Base-by-base conservation (phyloP, 31 red algal genomes). In the Pterothamnion heteromorphum region DNA sequence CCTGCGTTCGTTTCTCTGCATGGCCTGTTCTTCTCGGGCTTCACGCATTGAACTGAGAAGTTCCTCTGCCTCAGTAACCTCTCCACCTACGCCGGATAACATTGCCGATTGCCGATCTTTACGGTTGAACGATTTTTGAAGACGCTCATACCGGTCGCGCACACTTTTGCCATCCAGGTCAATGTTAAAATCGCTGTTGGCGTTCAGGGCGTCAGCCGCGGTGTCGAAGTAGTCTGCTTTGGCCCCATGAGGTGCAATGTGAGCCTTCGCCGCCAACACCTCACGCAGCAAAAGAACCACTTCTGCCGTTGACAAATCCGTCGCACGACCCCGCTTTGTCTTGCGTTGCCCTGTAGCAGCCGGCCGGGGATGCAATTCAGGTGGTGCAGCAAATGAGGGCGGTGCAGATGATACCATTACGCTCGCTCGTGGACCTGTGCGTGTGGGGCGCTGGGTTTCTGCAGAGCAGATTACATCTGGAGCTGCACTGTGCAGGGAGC, bases 61-160 rank as follows among this genome's bases (percentile, higher is more conserved):
- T 36, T 86, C 82, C 36, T 86, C 82, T 23, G 82, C 82, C 43
- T 86, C 34, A 23, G 28, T 86, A 23, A 86, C 28, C 28, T 86
- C 82, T 35, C 82, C 82, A 86, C 82, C 82, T 39, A 86, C 82
- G 24, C 82, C 34, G 0, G 82, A 86, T 22, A 86, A 0, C 26
- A 22, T 86, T 37, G 82, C 0, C 36, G 36, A 2, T 36, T 33
- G 23, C 34, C 34, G 36, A 34, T 86, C 82, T 86, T 36, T 86
- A 22, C 23, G 24, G 24, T 86, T 36, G 43, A 0, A 86, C 0
- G 82, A 32, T 86, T 86, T 86, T 37, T 86, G 82, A 22, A 86
- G 34, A 36, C 82, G 82, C 43, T 86, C 82, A 37, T 86, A 86
- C 28, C 82, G 26, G 43, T 86, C 28, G 27, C 82, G 82, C 35